A percentile compares a stretch with the other conserved stretches of the same genome.
Conservation (phyloP, 73 alveolate genomes). For the Paramecium bursaria region DNA sequence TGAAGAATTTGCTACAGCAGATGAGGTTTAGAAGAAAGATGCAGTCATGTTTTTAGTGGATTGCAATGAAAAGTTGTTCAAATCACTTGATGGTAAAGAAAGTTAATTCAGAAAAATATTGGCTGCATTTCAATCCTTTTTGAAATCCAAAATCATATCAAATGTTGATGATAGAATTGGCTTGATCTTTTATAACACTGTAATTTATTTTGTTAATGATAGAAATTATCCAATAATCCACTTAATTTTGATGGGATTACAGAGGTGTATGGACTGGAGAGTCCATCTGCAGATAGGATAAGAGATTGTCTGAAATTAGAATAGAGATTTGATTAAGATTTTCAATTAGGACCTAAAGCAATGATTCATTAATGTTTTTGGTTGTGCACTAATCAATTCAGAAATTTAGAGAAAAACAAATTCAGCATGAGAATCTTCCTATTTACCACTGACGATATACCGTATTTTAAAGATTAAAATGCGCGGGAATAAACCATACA, state of each 20-base stretch:
- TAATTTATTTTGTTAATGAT: background rate
- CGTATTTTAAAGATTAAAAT: slow-evolving; percentile 75
- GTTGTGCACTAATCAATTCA: slow-evolving; percentile 90
- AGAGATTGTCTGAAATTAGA: slow-evolving; percentile 76
- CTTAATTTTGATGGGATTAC: slow-evolving; percentile 90
- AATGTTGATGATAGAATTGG: slow-evolving; percentile 95
- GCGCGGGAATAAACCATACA: slow-evolving; percentile 77
- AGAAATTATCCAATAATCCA: slow-evolving; percentile 81
- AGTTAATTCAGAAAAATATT: slow-evolving; percentile 11
- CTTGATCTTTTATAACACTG: slow-evolving; percentile 90
- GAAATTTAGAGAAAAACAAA: slow-evolving; percentile 84
- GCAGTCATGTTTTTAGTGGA: slow-evolving; percentile 68
- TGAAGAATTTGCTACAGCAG: slow-evolving; percentile 47
- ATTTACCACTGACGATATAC: slow-evolving; percentile 97
- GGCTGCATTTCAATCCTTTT: slow-evolving; percentile 76
- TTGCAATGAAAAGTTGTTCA: slow-evolving; percentile 57
- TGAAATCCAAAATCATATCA: slow-evolving; percentile 95
- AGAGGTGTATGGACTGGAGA: slow-evolving; percentile 81
- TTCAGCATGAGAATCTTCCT: slow-evolving; percentile 92
- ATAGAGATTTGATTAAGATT: slow-evolving; percentile 74
- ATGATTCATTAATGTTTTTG: slow-evolving; percentile 91
- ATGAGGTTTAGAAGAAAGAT: slow-evolving; percentile 64
- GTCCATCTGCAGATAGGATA: slow-evolving; percentile 94
- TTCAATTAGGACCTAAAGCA: slow-evolving; percentile 68
- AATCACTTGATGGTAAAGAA: slow-evolving; percentile 48